A percentile compares a stretch with the other conserved stretches of the same genome.
Conservation (phyloP, 495 filamentous ascomycete species). For the Cercophora samala region DNA sequence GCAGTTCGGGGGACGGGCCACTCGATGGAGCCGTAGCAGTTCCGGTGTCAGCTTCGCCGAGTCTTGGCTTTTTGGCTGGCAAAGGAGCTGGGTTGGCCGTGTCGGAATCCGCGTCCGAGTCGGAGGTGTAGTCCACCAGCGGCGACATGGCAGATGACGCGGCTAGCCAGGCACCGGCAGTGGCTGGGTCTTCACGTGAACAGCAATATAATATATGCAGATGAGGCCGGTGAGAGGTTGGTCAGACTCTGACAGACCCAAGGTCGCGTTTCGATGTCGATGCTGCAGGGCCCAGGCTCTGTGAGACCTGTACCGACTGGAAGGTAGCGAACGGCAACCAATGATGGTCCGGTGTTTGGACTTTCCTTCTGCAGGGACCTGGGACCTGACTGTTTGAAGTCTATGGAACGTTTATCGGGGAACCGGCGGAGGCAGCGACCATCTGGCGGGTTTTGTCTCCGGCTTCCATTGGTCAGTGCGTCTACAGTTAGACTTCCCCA, state of each 20-base stretch:
- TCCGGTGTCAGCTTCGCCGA: not conserved
- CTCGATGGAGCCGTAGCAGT: not conserved
- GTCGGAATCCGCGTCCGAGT: conserved; percentile 38
- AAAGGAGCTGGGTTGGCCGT: conserved; percentile 10
- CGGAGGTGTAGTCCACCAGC: conserved; percentile 72
- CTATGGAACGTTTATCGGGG: conserved; percentile 3
- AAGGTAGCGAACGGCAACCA: not conserved
- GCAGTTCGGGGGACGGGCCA: conserved; percentile 45
- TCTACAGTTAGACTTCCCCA: not conserved
- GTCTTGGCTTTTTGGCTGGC: conserved; percentile 18
- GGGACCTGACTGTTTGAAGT: not conserved
- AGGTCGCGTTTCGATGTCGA: not conserved
- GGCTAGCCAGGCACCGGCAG: not conserved
- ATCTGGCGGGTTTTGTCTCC: not conserved
- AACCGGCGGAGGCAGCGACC: conserved; percentile 5
- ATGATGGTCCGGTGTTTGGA: not conserved
- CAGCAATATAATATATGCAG: not conserved
- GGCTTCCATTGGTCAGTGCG: not conserved
- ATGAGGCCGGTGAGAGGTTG: not conserved
- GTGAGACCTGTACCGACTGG: not conserved
- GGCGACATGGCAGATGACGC: conserved; percentile 31
- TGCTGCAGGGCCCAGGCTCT: not conserved
- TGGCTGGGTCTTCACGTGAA: not conserved
- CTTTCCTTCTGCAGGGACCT: not conserved
- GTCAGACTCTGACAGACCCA: not conserved